These are phyloP conservation scores for Marchantia polymorpha DNA, from an alignment of 225 moss, liverwort and hornwort species.

Conservation along the genomic window DNA sequence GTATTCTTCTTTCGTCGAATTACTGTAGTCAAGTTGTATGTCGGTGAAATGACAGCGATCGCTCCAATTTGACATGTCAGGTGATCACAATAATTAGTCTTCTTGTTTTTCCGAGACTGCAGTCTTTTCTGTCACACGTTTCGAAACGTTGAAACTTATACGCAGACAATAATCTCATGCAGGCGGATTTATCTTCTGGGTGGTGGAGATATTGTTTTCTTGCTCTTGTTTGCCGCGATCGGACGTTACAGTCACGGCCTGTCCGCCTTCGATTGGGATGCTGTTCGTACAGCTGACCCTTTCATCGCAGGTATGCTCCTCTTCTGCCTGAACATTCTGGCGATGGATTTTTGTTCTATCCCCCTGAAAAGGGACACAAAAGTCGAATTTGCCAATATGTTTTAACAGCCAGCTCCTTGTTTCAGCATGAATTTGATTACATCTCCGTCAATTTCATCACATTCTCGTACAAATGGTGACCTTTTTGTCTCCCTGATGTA, in stretches of 20 bases:
- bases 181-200: constrained; percentile 70
- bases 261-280: constrained; percentile 79
- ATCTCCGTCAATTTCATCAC: no score
- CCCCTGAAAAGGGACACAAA: no score
- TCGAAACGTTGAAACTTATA: background rate
- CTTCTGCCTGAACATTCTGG: background rate
- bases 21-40: no score
- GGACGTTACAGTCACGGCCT: constrained; percentile 87
- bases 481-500: no score
- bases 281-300: constrained; percentile 80
- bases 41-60: no score
- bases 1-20: no score
- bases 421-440: no score
- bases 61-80: background rate
- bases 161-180: constrained; percentile 13
- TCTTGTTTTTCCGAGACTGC: background rate
- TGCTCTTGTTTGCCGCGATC: constrained; percentile 72
- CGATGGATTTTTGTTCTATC: background rate
- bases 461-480: no score
- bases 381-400: no score
- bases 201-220: constrained; percentile 70
- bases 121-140: background rate
- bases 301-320: constrained; percentile 70
- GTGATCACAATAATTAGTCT: background rate
- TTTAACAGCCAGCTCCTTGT: no score